These are phyloP conservation scores for Mortierella sp. DNA, from an alignment of 371 early-diverging fungal species.

Conservation along the genomic window DNA sequence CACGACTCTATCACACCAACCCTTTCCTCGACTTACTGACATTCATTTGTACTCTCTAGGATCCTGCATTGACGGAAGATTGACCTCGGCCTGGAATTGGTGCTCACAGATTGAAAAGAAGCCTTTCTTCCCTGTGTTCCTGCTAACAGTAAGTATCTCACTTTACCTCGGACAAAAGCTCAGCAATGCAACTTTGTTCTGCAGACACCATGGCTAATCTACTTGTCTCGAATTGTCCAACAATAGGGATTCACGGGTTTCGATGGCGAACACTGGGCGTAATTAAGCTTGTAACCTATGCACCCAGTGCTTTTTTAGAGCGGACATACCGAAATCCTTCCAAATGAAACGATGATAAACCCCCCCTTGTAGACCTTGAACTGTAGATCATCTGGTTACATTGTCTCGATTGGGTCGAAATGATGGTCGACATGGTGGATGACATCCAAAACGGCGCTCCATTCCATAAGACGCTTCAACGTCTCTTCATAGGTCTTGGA, in stretches of 20 bases:
- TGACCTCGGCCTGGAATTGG: constrained; percentile 98
- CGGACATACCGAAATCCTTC: too few relatives aligned
- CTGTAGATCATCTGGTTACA: too few relatives aligned
- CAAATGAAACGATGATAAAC: too few relatives aligned
- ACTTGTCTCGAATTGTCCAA: too few relatives aligned
- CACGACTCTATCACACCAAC: not conserved
- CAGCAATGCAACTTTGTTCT: too few relatives aligned
- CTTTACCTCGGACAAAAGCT: too few relatives aligned
- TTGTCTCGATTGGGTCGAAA: not conserved
- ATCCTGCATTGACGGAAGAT: constrained; percentile 95
- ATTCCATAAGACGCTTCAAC: constrained; percentile 30
- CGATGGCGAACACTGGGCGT: constrained; percentile 70
- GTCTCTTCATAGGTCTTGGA: constrained; percentile 29
- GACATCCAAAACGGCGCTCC: constrained; percentile 48
- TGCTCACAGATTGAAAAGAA: constrained; percentile 96
- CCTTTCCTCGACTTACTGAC: not conserved
- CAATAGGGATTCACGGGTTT: constrained; percentile 83
- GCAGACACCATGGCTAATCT: too few relatives aligned
- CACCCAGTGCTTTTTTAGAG: not conserved
- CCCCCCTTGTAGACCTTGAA: too few relatives aligned
- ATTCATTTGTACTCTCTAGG: constrained; percentile 14
- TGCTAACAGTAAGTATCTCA: constrained; percentile 75
- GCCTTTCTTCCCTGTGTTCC: constrained; percentile 89
- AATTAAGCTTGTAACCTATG: constrained; percentile 4
- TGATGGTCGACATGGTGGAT: constrained; percentile 38